These are phyloP conservation scores for Candida sp. DNA, from an alignment of 1,139 yeast species.

Conservation along the genomic window DNA sequence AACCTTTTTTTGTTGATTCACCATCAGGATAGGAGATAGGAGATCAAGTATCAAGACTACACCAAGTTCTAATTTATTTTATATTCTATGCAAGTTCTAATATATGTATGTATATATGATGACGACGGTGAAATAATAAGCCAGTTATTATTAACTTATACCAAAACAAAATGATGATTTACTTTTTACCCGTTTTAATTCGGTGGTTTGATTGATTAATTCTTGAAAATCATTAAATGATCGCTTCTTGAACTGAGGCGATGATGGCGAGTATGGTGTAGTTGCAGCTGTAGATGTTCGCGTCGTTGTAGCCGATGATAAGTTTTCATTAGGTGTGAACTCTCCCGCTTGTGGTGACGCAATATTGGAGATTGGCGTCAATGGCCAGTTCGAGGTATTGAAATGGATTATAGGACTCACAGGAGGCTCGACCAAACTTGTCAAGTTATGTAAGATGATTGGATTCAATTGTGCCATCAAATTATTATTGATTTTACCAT, in stretches of 20 bases:
- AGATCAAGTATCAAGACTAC: too few relatives aligned
- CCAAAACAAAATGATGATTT: neutral
- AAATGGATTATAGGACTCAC: constrained; percentile 15
- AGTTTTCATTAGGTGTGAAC: constrained; percentile 4
- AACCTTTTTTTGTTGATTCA: too few relatives aligned
- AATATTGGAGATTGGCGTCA: constrained; percentile 25
- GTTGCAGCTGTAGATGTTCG: constrained; percentile 5
- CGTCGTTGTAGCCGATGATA: neutral
- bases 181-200: constrained; percentile 19
- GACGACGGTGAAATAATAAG: neutral
- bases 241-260: constrained; percentile 10
- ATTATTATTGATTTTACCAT: constrained; percentile 26
- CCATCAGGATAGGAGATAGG: too few relatives aligned
- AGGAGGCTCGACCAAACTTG: constrained; percentile 21
- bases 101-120: neutral
- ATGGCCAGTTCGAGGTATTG: constrained; percentile 13
- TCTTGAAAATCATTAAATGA: constrained; percentile 10
- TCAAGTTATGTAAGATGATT: constrained; percentile 17
- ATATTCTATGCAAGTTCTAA: neutral
- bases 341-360: constrained; percentile 19
- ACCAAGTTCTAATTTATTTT: neutral
- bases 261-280: constrained; percentile 9
- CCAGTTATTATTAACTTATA: neutral
- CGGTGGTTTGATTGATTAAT: constrained; percentile 7
- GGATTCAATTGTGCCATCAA: constrained; percentile 34